phyloP scores from a whole-genome alignment of 2,329 filamentous ascomycete genomes.

The Aspergillus eucalypticola region DNA sequence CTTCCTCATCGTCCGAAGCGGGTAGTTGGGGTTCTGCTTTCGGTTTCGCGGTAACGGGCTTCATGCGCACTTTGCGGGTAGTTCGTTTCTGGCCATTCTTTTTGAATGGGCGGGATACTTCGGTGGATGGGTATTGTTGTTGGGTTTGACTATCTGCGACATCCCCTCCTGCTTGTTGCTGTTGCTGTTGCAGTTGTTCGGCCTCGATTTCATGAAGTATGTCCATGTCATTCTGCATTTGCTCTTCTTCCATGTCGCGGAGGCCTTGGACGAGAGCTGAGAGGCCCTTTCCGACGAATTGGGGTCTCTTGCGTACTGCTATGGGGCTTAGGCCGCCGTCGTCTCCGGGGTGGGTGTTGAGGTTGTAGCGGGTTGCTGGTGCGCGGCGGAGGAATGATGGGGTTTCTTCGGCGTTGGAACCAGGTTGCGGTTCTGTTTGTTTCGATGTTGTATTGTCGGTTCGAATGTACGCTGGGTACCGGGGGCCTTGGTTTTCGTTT shows the following conservation, averaged over 20 bases:
- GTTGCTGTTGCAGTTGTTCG: conserved; percentile 15
- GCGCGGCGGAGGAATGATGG: conserved; percentile 43
- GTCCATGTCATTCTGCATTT: conserved; percentile 46
- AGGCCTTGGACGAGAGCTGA: conserved; percentile 42
- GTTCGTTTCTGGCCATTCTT: conserved; percentile 54
- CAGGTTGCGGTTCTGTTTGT: rapidly evolving
- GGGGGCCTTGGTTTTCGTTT: conserved; percentile 25
- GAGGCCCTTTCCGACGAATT: conserved; percentile 42
- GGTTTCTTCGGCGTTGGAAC: conserved; percentile 26
- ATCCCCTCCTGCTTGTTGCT: conserved; percentile 22
- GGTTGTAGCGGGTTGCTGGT: conserved; percentile 32
- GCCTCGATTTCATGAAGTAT: conserved; percentile 47
- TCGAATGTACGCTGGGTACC: not conserved
- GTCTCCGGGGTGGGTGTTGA: not conserved
- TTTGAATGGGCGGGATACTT: conserved; percentile 35
- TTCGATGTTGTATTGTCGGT: not conserved
- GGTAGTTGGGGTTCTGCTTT: conserved; percentile 24
- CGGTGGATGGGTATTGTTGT: not conserved
- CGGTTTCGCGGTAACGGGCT: conserved; percentile 37
- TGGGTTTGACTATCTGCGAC: conserved; percentile 40
- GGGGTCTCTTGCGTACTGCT: conserved; percentile 36
- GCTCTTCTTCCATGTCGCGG: conserved; percentile 44
- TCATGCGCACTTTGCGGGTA: conserved; percentile 47
- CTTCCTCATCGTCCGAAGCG: conserved; percentile 20
- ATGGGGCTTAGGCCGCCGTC: conserved; percentile 38